phyloP scores from a whole-genome alignment of 768 basidiomycete species.

The Clathrus columnatus region DNA sequence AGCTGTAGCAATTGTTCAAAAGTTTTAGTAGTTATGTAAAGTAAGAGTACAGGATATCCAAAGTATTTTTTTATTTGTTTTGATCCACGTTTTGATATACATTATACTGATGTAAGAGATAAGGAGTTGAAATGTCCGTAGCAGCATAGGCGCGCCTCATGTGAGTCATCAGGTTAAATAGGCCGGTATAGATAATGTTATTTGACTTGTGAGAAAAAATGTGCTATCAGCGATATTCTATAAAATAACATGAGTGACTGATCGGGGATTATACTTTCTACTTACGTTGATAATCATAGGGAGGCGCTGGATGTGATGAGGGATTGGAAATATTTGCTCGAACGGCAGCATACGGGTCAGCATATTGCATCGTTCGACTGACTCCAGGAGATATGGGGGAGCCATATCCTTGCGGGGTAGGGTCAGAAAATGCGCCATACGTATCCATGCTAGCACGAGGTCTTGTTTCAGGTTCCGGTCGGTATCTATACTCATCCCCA shows the following conservation, averaged over 20 bases:
- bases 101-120: neutral
- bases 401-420: slow-evolving; percentile 69
- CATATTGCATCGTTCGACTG: slow-evolving; percentile 90
- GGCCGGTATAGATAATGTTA: slow-evolving; percentile 2
- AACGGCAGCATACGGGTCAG: slow-evolving; percentile 80
- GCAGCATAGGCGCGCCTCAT: no score
- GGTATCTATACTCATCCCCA: slow-evolving; percentile 29
- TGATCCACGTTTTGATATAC: neutral
- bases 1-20: neutral
- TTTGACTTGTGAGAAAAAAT: neutral
- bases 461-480: neutral
- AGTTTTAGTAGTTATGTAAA: no score
- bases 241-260: neutral
- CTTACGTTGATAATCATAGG: slow-evolving; percentile 10
- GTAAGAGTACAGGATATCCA: slow-evolving; percentile 2
- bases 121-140: neutral
- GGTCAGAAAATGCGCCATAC: slow-evolving; percentile 87
- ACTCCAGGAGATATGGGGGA: slow-evolving; percentile 38
- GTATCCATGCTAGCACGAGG: slow-evolving; percentile 68
- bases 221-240: slow-evolving; percentile 1
- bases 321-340: slow-evolving; percentile 42
- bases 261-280: neutral
- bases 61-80: neutral
- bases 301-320: slow-evolving; percentile 6
- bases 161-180: no score